phyloP scores from a whole-genome alignment of 2,329 filamentous ascomycete genomes.

The Amylocarpus encephaloides region DNA sequence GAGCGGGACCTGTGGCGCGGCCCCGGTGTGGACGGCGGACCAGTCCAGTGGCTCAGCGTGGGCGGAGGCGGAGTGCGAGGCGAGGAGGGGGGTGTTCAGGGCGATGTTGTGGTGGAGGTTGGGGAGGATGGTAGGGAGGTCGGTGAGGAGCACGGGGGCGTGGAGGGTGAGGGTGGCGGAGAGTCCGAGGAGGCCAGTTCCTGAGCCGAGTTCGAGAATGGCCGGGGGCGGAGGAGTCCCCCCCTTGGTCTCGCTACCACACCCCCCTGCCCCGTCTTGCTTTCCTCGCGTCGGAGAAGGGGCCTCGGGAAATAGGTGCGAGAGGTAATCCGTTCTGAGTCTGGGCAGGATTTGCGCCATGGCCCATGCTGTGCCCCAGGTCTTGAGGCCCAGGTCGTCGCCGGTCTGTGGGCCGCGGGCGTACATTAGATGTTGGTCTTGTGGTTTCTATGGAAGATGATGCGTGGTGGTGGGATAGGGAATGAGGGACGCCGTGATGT shows the following conservation, averaged over 20 bases:
- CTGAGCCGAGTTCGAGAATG: slow-evolving; percentile 58
- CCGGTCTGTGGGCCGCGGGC: slow-evolving; percentile 45
- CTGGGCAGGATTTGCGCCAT: slow-evolving; percentile 65
- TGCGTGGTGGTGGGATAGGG: background rate
- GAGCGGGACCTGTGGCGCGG: slow-evolving; percentile 41
- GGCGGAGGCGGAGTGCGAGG: slow-evolving; percentile 47
- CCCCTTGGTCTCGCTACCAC: too few species aligned
- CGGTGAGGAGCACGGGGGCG: slow-evolving; percentile 65
- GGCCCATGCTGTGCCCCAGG: slow-evolving; percentile 87
- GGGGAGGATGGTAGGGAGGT: slow-evolving; percentile 66
- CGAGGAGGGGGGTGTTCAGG: slow-evolving; percentile 45
- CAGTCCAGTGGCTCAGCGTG: slow-evolving; percentile 58
- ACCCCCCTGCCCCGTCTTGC: too few species aligned
- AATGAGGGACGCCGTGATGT: background rate
- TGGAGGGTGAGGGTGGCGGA: slow-evolving; percentile 69
- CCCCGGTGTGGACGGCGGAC: slow-evolving; percentile 32
- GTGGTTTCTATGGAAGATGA: background rate
- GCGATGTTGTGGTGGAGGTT: slow-evolving; percentile 2
- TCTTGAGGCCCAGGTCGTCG: slow-evolving; percentile 87
- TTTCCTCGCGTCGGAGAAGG: too few species aligned
- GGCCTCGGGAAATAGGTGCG: slow-evolving; percentile 32
- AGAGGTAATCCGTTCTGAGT: slow-evolving; percentile 28
- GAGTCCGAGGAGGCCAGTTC: slow-evolving; percentile 80
- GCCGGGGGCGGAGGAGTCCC: background rate
- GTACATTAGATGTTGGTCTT: background rate